phyloP scores from a whole-genome alignment of 2,329 filamentous ascomycete species.

The Hymenoscyphus fructigenus region DNA sequence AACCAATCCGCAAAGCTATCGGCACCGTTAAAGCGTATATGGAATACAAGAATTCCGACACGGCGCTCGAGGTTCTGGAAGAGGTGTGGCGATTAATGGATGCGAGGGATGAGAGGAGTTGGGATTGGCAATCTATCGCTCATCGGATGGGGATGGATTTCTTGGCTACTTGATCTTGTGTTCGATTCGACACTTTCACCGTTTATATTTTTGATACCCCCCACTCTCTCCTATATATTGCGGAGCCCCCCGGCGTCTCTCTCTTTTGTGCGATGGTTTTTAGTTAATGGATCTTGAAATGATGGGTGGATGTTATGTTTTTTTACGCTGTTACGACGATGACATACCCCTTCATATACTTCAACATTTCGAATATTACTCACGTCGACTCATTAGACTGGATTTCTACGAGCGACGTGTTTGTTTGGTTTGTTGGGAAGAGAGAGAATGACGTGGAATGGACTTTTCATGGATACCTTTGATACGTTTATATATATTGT shows the following conservation, averaged over 20 bases:
- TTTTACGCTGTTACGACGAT: not conserved
- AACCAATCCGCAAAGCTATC: conserved; percentile 51
- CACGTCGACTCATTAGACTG: not conserved
- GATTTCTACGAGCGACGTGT: not conserved
- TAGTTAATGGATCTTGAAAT: no score
- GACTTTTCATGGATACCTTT: not conserved
- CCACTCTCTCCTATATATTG: not conserved
- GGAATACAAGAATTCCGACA: conserved; percentile 57
- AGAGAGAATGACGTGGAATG: not conserved
- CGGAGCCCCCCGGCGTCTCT: not conserved
- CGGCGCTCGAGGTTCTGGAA: conserved; percentile 53
- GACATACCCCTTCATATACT: not conserved
- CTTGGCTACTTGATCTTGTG: conserved; percentile 38
- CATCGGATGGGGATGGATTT: conserved; percentile 55
- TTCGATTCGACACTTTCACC: not conserved
- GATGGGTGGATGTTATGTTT: not conserved
- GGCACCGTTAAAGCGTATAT: conserved; percentile 56
- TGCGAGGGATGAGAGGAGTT: conserved; percentile 54
- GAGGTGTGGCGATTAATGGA: conserved; percentile 62
- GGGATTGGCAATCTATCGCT: conserved; percentile 64
- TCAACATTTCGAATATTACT: not conserved
- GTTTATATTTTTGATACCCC: not conserved
- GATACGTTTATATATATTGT: not conserved
- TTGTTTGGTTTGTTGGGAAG: not conserved
- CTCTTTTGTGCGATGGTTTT: not conserved